phyloP scores from a whole-genome alignment of 2,329 filamentous ascomycete species.

The Fusarium guadeloupense region DNA sequence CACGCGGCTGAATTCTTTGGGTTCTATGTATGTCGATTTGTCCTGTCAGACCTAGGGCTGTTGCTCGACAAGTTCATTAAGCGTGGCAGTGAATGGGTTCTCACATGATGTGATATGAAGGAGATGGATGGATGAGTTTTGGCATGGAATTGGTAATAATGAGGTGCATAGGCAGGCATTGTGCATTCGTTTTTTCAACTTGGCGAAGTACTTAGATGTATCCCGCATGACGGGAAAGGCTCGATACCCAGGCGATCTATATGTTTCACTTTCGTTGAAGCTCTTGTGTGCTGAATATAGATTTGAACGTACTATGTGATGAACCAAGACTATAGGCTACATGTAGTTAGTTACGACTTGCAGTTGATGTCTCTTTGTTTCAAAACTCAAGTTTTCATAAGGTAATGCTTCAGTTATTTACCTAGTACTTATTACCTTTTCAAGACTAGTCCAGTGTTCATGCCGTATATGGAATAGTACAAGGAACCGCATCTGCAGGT shows the following conservation, averaged over 20 bases:
- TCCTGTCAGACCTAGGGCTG: slow-evolving; percentile 82
- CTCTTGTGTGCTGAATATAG: neutral
- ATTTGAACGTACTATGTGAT: slow-evolving; percentile 1
- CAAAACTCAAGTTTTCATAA: too few species aligned
- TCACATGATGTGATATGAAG: slow-evolving; percentile 44
- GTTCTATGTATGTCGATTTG: slow-evolving; percentile 95
- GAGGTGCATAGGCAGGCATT: slow-evolving; percentile 28
- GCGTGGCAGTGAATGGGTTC: slow-evolving; percentile 93
- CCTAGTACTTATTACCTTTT: neutral
- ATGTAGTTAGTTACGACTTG: too few species aligned
- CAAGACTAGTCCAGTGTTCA: neutral
- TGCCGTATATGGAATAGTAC: slow-evolving; percentile 1
- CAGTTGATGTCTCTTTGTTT: too few species aligned
- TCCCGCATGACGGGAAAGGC: slow-evolving; percentile 34
- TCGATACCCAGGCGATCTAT: slow-evolving; percentile 44
- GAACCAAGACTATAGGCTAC: too few species aligned
- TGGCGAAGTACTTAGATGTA: slow-evolving; percentile 33
- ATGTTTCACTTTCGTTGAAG: slow-evolving; percentile 37
- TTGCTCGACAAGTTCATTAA: slow-evolving; percentile 98
- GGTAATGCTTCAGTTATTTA: neutral
- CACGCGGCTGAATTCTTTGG: slow-evolving; percentile 98
- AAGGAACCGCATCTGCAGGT: neutral
- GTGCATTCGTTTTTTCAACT: slow-evolving; percentile 33
- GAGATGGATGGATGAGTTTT: slow-evolving; percentile 1
- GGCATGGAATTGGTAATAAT: slow-evolving; percentile 10